Base-by-base conservation (phyloP, 768 basidiomycete genomes). In the Hericium rajendrae region DNA sequence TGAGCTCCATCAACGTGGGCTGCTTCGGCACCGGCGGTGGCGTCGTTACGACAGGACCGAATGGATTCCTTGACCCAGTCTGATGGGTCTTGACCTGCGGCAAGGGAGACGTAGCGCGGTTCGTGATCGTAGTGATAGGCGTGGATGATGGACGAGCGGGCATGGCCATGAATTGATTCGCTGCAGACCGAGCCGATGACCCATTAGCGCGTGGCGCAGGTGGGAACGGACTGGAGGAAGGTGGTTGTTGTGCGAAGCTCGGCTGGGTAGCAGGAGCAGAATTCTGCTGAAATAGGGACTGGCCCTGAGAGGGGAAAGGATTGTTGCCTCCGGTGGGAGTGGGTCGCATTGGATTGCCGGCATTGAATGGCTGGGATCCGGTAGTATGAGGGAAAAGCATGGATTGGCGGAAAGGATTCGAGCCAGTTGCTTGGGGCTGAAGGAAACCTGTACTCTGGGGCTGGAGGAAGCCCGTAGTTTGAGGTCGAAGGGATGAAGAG, bases 61-160 rank as follows among this genome's bases (percentile, higher is more conserved):
- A 99, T 3, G 97, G 97, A 77, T 99, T 99, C 63, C 83, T 85
- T 6, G 91, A 91, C 26, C 97, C 95, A 3, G 97, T 99, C 68
- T 88, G 84, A 68, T 98, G 94, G 6, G 93, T 78, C 64, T 83
- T 85, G 26, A 97, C 78, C 6, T 84, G 83, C 65, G 85, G 83
- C 2, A 78, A 74, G 39, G 78, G 76, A 4, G 78, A 78, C 6
- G 62, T 58, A 2, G 77, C 72, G 6, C 66, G 65, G 32, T 67
- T 60, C 28, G 72, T 64, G 46, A 55, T 66, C 56, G 65, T 64
- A 4, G 77, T 78, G 20, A 86, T 75, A 9, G 90, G 90, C 1
- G 89, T 88, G 1, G 90, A 91, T 0, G 82, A 83, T 15, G 85
- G 85, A 5, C 86, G 83, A 18, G 77, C 66, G 38, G 81, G 85